Evolutionary conservation across 1,284 basidiomycete genomes (phyloP).

Genomic region (Cerioporus squamosus): DNA sequence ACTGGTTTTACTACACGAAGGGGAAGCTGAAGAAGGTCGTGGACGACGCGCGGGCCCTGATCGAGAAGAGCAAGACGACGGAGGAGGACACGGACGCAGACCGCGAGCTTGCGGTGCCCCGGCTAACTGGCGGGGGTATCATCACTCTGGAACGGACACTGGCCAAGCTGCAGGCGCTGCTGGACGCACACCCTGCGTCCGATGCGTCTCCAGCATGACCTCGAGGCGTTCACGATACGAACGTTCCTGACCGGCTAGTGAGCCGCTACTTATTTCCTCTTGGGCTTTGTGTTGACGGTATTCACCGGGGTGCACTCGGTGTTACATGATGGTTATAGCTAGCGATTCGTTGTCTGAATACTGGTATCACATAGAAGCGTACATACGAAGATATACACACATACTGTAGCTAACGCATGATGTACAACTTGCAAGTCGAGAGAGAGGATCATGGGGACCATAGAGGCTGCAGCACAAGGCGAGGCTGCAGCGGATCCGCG

Average conservation of each 20-base stretch:
- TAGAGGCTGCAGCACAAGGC: not conserved
- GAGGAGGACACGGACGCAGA: constrained; percentile 42
- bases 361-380: too few relatives aligned
- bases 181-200: constrained; percentile 20
- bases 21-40: constrained; percentile 74
- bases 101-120: constrained; percentile 71
- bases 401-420: too few relatives aligned
- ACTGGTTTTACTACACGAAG: constrained; percentile 73
- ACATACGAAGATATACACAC: too few relatives aligned
- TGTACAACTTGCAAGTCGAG: too few relatives aligned
- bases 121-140: constrained; percentile 80
- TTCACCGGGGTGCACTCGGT: not conserved
- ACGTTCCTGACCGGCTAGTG: too few relatives aligned
- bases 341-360: too few relatives aligned
- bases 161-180: constrained; percentile 38
- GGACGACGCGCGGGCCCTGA: constrained; percentile 61
- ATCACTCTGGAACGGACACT: constrained; percentile 80
- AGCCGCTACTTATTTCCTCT: not conserved
- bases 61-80: constrained; percentile 65
- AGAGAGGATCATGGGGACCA: too few relatives aligned
- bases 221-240: not conserved
- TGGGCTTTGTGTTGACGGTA: not conserved
- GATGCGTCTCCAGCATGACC: not conserved
- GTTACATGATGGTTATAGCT: too few relatives aligned
- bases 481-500: too few relatives aligned